Percentiles rank a stretch among this genome's conserved stretches.
Evolutionary conservation across 306 rosid genomes (phyloP).

Genomic region (Dalbergia cochinchinensis): DNA sequence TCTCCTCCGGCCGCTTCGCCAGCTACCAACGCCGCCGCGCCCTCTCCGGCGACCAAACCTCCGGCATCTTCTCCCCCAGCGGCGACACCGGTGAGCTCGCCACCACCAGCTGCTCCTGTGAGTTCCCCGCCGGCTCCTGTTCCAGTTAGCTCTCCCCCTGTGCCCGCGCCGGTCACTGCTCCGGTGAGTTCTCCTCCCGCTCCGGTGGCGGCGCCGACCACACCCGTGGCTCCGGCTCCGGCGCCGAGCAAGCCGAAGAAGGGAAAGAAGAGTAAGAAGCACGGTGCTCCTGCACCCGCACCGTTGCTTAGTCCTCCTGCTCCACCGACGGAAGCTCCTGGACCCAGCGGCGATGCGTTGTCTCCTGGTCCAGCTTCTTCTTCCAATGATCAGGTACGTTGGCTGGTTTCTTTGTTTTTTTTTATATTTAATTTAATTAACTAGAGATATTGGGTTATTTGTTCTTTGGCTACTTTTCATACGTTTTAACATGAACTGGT

Average conservation of each 20-base stretch:
- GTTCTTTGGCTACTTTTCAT: no score
- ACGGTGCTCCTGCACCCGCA: slow-evolving; percentile 65
- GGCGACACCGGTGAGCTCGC: slow-evolving; percentile 54
- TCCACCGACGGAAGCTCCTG: slow-evolving; percentile 78
- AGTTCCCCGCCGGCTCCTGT: slow-evolving; percentile 62
- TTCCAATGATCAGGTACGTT: slow-evolving; percentile 66
- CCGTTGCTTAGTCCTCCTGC: slow-evolving; percentile 66
- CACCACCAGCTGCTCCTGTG: slow-evolving; percentile 50
- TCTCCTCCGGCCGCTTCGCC: slow-evolving; percentile 26
- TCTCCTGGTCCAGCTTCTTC: slow-evolving; percentile 65
- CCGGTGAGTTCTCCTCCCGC: slow-evolving; percentile 56
- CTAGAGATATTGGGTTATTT: no score
- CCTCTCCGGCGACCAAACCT: slow-evolving; percentile 46
- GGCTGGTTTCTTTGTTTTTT: background rate
- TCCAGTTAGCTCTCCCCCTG: slow-evolving; percentile 59
- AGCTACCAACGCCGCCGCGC: slow-evolving; percentile 16
- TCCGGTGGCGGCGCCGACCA: slow-evolving; percentile 53
- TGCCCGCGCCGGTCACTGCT: slow-evolving; percentile 45
- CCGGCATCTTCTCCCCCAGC: slow-evolving; percentile 53
- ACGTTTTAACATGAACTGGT: background rate
- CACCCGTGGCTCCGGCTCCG: slow-evolving; percentile 58
- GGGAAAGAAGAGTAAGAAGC: slow-evolving; percentile 54
- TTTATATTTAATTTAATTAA: background rate
- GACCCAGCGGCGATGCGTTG: slow-evolving; percentile 54
- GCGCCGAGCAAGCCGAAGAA: slow-evolving; percentile 70